phyloP scores from a whole-genome alignment of 768 basidiomycete species.

The Amanita jacksonii region DNA sequence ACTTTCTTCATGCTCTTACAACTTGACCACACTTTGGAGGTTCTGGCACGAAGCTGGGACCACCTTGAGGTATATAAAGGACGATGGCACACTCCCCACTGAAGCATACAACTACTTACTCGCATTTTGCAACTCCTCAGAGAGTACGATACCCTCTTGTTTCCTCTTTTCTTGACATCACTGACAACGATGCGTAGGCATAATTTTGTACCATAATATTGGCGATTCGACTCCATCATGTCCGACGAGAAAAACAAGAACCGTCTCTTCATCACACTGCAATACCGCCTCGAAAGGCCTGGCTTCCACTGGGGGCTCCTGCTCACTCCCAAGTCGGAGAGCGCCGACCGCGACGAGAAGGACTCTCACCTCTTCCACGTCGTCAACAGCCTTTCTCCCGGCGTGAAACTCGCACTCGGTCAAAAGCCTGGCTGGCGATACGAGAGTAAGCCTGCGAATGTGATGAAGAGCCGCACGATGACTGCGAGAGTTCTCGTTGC shows the following conservation, averaged over 20 bases:
- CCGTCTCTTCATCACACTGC: constrained; percentile 10
- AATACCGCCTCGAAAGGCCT: constrained; percentile 1
- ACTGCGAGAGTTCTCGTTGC: constrained; percentile 7
- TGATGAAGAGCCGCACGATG: neutral
- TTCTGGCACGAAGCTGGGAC: too few species aligned
- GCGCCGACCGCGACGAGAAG: neutral
- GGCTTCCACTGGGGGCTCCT: constrained; percentile 9
- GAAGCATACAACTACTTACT: too few species aligned
- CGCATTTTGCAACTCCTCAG: too few species aligned
- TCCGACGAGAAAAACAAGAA: constrained; percentile 7
- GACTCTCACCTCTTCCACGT: constrained; percentile 8
- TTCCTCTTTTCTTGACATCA: too few species aligned
- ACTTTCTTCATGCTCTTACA: too few species aligned
- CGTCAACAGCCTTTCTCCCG: neutral
- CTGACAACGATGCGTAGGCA: too few species aligned
- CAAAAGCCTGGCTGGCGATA: constrained; percentile 4
- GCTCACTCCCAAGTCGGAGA: constrained; percentile 7
- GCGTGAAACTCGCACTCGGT: neutral
- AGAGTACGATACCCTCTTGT: too few species aligned
- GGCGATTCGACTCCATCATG: neutral
- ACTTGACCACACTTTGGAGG: too few species aligned
- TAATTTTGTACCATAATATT: neutral
- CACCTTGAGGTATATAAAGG: too few species aligned
- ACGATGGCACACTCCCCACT: too few species aligned
- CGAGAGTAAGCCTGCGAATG: constrained; percentile 5